Evolutionary conservation across 306 rosid species (phyloP).

Genomic region (Sicyos edulis): DNA sequence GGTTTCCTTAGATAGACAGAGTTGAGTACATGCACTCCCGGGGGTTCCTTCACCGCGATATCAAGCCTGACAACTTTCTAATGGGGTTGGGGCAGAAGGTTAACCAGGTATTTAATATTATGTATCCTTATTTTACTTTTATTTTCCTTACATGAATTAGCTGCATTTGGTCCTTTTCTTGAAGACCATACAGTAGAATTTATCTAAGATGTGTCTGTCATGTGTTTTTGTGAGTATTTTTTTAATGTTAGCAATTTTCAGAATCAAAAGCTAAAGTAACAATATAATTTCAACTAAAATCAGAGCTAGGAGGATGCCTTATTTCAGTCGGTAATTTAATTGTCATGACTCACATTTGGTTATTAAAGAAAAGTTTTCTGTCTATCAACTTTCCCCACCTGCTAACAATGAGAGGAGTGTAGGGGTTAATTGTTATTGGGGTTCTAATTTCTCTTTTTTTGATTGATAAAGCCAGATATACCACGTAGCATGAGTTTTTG

Average conservation of each 20-base stretch:
- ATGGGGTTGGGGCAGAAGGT: constrained; percentile 99
- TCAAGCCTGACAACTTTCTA: constrained; percentile 97
- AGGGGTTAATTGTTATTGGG: background rate
- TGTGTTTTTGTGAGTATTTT: background rate
- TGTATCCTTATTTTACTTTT: background rate
- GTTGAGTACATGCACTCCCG: constrained; percentile 97
- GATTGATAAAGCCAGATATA: background rate
- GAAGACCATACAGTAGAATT: background rate
- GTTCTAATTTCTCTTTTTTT: background rate
- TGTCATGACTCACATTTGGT: background rate
- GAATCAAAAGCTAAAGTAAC: background rate
- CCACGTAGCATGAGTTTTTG: background rate
- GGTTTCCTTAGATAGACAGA: constrained; percentile 62
- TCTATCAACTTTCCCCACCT: background rate
- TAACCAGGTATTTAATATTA: constrained; percentile 63
- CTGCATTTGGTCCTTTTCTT: background rate
- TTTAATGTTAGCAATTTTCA: background rate
- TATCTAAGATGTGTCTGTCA: background rate
- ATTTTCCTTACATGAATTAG: background rate
- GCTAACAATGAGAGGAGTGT: background rate
- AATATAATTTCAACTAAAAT: background rate
- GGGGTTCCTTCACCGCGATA: constrained; percentile 97
- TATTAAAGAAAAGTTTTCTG: background rate
- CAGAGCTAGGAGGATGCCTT: background rate
- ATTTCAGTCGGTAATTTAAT: background rate